Evolutionary conservation across 1,139 yeast genomes (phyloP), one percentile per base, ranked within the genome.

Genomic region (Saccharomyces uvarum): DNA sequence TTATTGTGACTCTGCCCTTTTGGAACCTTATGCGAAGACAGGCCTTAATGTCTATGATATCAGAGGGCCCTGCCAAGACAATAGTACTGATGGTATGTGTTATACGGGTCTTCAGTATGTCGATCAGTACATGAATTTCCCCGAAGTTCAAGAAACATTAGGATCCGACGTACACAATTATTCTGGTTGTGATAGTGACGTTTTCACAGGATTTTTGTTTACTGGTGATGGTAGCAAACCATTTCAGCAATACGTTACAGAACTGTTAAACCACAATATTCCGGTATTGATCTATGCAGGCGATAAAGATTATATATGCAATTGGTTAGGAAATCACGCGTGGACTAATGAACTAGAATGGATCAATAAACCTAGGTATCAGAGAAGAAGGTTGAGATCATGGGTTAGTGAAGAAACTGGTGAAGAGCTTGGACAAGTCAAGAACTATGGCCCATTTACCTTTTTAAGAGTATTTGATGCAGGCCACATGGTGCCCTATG

Each of bases 181-280:
- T 73, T 84, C 85, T 70, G 82, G 90, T 44, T 93, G 99, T 78
- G 89, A 88, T 77, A 81, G 84, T 69, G 93, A 86, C 64, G 80
- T 88, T 62, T 85, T 85, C 79, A 81, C 88, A 70, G 86, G 85
- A 78, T 91, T 91, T 72, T 70, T 86, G 65, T 83, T 88, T 69
- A 88, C 89, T 32, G 93, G 96, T 67, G 96, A 88, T 72, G 87
- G 95, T 93, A 86, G 86, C 95, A 85, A 85, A 71, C 93, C 95
- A 51, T 88, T 84, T 75, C 80, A 81, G 72, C 78, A 78, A 72
- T 78, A 80, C 50, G 84, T 83, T 51, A 73, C 77, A 53, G 79
- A 80, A 50, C 71, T 83, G 58, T 75, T 83, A 64, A 81, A 81
- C 62, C 69, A 78, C 50, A 83, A 76, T 26, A 64, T 86, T 53